Evolutionary conservation across 1,284 basidiomycete genomes (phyloP), one percentile per base, ranked within the genome.

Genomic region (Cutaneotrichosporon daszewskae): DNA sequence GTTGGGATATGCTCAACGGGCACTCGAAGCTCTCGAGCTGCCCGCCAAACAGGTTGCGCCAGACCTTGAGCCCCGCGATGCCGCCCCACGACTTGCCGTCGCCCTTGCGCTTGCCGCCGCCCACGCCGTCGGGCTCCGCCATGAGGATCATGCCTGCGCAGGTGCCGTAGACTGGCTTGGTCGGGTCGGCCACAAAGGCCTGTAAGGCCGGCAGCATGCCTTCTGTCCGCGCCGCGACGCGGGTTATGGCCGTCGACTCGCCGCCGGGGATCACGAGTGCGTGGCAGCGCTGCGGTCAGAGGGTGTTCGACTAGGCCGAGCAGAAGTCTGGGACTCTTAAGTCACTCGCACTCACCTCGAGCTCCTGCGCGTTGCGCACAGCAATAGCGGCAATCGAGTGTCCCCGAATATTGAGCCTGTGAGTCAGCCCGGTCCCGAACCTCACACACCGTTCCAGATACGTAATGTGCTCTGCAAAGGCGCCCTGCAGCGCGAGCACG

Each of bases 141-240:
- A 97, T 79, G 37, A 97, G 75, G 54, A 98, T 97, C 55, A 94
- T 92, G 16, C 94, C 94, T 0, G 94, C 94, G 68, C 94, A 98
- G 0, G 92, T 97, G 3, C 94, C 94, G 88, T 90, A 98, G 1
- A 92, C 81, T 0, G 88, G 83, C 58, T 83, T 87, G 0, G 65
- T 34, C 1, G 68, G 64, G 49, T 75, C 60, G 72, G 75, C 42
- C 75, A 73, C 71, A 83, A 76, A 96, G 32, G 78, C 76, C 31
- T 79, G 77, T 5, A 98, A 76, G 1, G 87, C 88, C 20, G 86
- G 82, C 11, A 90, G 69, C 32, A 98, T 76, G 0, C 86, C 86
- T 1, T 83, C 80, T 1, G 87, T 77, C 32, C 80, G 79, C 3
- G 87, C 85, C 2, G 96, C 77, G 22, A 96, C 75, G 1, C 87